phyloP scores from a whole-genome alignment of 2,329 filamentous ascomycete species.

The Colletotrichum tofieldiae region DNA sequence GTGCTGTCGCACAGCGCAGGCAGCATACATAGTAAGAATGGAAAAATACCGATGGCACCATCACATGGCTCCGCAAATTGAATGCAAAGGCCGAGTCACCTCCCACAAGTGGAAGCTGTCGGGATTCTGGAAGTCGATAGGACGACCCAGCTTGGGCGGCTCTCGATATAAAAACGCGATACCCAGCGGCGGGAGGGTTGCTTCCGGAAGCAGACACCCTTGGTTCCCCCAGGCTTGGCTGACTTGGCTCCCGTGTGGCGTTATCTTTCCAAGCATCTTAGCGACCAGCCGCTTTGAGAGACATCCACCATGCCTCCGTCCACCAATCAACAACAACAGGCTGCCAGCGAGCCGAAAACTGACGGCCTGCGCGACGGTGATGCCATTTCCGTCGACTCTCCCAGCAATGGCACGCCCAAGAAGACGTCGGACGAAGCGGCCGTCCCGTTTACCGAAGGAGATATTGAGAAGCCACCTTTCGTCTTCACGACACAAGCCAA shows the following conservation, averaged over 20 bases:
- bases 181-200: conserved; percentile 1
- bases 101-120: background rate
- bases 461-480: conserved; percentile 45
- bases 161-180: conserved; percentile 23
- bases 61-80: conserved; percentile 25
- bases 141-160: background rate
- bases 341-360: conserved; percentile 10
- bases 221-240: conserved; percentile 29
- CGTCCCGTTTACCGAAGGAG: conserved; percentile 44
- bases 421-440: conserved; percentile 27
- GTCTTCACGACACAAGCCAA: conserved; percentile 44
- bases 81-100: conserved; percentile 7
- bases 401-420: conserved; percentile 14
- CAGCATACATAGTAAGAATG: conserved; percentile 3
- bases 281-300: conserved; percentile 22
- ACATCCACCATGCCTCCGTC: conserved; percentile 31
- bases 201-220: conserved; percentile 5
- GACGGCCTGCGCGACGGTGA: conserved; percentile 9
- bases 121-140: background rate
- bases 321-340: background rate
- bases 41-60: conserved; percentile 39
- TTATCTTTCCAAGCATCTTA: conserved; percentile 34
- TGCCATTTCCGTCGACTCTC: conserved; percentile 24
- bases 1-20: conserved; percentile 2
- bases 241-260: conserved; percentile 31